Evolutionary conservation across 2,329 filamentous ascomycete species (phyloP), one percentile per base, ranked within the genome.

Genomic region (Acrodontium crateriforme): DNA sequence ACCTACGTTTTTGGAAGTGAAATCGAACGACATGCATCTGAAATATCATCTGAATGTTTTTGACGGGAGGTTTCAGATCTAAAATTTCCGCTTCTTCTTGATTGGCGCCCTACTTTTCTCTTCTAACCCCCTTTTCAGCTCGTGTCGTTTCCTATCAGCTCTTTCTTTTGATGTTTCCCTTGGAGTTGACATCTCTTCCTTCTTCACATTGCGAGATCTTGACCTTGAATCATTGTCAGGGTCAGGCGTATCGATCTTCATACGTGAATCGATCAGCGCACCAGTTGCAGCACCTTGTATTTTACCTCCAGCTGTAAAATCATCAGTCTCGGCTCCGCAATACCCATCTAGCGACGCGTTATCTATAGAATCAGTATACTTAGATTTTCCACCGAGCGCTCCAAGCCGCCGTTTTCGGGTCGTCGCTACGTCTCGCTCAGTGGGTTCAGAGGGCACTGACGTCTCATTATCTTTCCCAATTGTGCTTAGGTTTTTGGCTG

Each of bases 21-120:
- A n/a, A 12, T 10, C 20, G 20, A 4, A 22, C 20, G 20, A n/a
- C 4, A 22, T 20, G 20, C 20, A 5, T 20, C 8, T 22, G 20
- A 12, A n/a, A 10, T 22, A 22, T 22, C 20, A 22, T 22, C n/a
- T 4, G 13, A 4, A 5, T 22, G 20, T 12, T 22, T 22, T 4
- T 8, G 20, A n/a, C 20, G 20, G 20, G 5, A 8, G 20, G 20
- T 8, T n/a, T 5, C 14, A 13, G 16, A 16, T 17, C 55, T 46
- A 71, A 36, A 71, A 71, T 33, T 55, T 67, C 31, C 67, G 49
- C 45, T 65, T 71, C 56, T 72, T 74, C 56, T 67, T 73, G 11
- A 47, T 55, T 7, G 60, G 58, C 28, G 56, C 62, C 38, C 65
- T 67, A 16, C 60, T 59, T 41, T 64, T 66, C 30, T 52, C 54